Evolutionary conservation across 345 rosid species (phyloP), one percentile per base, ranked within the genome.

Genomic region (Eucalyptus lansdowneana): DNA sequence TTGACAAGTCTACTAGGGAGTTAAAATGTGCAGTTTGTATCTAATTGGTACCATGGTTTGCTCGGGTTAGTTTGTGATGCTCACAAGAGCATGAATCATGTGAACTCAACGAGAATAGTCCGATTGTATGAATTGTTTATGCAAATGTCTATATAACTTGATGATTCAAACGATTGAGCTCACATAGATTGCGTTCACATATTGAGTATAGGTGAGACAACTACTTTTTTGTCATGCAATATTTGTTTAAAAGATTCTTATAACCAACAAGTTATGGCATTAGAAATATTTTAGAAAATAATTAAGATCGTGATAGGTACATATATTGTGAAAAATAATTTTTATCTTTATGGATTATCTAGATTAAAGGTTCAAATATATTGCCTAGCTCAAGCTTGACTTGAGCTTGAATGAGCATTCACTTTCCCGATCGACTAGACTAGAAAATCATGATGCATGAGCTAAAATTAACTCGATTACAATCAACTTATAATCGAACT

Each of bases 91-190:
- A 21, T 5, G 44, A 72, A 37, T 72, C 45, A 11, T 21, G 45
- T 72, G 83, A 72, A 72, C 83, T 37, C 8, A 19, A 72, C 1
- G 3, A 17, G 40, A 65, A 11, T 15, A 8, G 21, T 15, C 3
- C 0, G 25, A 9, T 17, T 34, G 2, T 34, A 34, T 34, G 25
- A 17, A 72, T 16, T 34, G 45, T 72, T 72, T 34, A 19, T 34
- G 81, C 44, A 3, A 72, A 17, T 72, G 44, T 34, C 45, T 5
- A 3, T 10, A 19, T 19, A 17, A 10, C 4, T 9, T 6, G 25
- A 34, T 1, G 0, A 11, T 10, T 72, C 3, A 0, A 72, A 37
- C 0, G 0, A 72, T 19, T 3, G 81, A 72, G 81, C 8, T 10
- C 14, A 37, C 14, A 19, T 72, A 11, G 4, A 72, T 3, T 10